phyloP scores from a whole-genome alignment of 2,329 filamentous ascomycete species.

The Cladosporium sp. region DNA sequence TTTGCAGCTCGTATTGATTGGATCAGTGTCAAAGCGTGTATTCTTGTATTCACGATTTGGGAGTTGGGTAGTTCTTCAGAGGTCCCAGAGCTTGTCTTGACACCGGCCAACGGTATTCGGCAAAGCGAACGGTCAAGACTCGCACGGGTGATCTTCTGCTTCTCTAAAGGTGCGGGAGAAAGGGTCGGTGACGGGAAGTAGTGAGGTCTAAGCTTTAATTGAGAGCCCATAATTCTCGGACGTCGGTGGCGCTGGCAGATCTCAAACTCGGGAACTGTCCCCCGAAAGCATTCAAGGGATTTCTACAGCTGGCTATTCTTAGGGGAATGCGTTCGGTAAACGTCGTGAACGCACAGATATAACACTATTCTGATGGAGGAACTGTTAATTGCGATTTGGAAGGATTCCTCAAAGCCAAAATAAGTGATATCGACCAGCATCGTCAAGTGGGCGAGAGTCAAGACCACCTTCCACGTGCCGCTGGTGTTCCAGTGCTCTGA shows the following conservation, averaged over 20 bases:
- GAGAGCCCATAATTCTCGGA: constrained; percentile 13
- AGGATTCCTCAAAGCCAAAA: background rate
- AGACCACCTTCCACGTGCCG: constrained; percentile 3
- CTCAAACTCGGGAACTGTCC: background rate
- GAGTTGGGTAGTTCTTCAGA: background rate
- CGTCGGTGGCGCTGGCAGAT: constrained; percentile 15
- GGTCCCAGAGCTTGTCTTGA: background rate
- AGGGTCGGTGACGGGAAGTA: background rate
- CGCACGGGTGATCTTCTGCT: constrained; percentile 16
- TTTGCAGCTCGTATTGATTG: background rate
- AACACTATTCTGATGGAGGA: background rate
- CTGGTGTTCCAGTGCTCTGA: constrained; percentile 8
- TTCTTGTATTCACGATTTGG: background rate
- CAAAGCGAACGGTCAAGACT: background rate
- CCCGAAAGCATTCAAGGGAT: background rate
- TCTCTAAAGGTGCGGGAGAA: background rate
- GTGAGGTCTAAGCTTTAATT: constrained; percentile 14
- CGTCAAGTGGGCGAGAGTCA: constrained; percentile 5
- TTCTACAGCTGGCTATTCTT: background rate
- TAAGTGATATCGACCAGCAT: background rate
- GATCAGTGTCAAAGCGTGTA: background rate
- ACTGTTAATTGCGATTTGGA: background rate
- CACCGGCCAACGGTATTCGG: background rate
- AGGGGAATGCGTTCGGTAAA: background rate
- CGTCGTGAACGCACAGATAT: background rate